Conservation (phyloP, 805 yeast species). For the Metschnikowia shivogae region DNA sequence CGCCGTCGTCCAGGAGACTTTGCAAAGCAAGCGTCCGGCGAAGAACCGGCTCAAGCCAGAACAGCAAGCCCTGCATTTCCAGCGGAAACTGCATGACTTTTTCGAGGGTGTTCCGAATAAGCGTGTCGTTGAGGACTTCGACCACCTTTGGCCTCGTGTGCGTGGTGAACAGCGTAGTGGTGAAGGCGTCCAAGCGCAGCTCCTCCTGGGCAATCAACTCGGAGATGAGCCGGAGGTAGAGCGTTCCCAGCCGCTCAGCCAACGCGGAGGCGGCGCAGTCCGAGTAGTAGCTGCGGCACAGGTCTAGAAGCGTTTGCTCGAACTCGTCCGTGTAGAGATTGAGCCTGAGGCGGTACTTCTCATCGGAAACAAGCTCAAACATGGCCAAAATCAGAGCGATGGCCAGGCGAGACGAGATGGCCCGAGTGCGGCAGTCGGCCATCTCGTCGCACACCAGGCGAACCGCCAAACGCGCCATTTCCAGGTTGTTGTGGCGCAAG, state of each 20-base stretch:
- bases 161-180: constrained; percentile 14
- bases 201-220: constrained; percentile 62
- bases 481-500: constrained; percentile 45
- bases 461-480: constrained; percentile 50
- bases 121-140: constrained; percentile 53
- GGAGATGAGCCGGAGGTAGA: constrained; percentile 49
- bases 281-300: constrained; percentile 54
- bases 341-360: constrained; percentile 26
- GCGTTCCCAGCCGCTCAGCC: constrained; percentile 42
- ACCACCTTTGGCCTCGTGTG: constrained; percentile 51
- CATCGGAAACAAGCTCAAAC: constrained; percentile 62
- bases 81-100: constrained; percentile 44
- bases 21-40: constrained; percentile 5
- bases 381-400: constrained; percentile 62
- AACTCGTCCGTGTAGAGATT: constrained; percentile 60
- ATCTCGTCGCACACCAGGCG: constrained; percentile 52
- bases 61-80: constrained; percentile 52
- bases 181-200: constrained; percentile 46
- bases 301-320: constrained; percentile 58
- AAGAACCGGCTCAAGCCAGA: constrained; percentile 50
- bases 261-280: constrained; percentile 43
- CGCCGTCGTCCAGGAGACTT: not conserved
- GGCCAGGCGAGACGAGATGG: constrained; percentile 45
- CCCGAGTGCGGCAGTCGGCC: constrained; percentile 15
- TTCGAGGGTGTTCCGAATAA: constrained; percentile 55